Evolutionary conservation across 495 filamentous ascomycete species (phyloP).

Genomic region (Extremus antarcticus): DNA sequence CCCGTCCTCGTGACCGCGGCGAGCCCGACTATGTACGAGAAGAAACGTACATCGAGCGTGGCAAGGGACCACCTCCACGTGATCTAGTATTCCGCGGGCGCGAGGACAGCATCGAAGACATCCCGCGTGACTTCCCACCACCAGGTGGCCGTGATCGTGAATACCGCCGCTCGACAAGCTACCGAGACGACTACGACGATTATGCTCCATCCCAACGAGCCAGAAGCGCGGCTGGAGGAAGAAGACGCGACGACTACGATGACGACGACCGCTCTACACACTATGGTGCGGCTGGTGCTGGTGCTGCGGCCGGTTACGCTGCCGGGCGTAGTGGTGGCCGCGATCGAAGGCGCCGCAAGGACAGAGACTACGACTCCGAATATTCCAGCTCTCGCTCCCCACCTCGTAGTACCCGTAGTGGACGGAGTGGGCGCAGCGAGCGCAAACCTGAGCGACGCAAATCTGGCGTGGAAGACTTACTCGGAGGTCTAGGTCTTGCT

Average conservation of each 20-base stretch:
- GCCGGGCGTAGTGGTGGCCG: slow-evolving; percentile 14
- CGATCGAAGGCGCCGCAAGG: slow-evolving; percentile 17
- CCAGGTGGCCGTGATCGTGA: slow-evolving; percentile 22
- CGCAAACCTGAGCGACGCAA: slow-evolving; percentile 30
- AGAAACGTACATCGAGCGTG: slow-evolving; percentile 34
- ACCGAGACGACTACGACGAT: slow-evolving; percentile 21
- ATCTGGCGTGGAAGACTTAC: slow-evolving; percentile 29
- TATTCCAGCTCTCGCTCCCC: slow-evolving; percentile 23
- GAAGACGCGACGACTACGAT: slow-evolving; percentile 25
- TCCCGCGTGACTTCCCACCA: slow-evolving; percentile 34
- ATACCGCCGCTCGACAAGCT: slow-evolving; percentile 1
- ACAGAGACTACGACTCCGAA: slow-evolving; percentile 23
- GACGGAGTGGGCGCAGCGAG: slow-evolving; percentile 9
- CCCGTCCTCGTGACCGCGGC: slow-evolving; percentile 28
- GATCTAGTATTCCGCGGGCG: slow-evolving; percentile 33
- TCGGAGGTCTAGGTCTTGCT: slow-evolving; percentile 31
- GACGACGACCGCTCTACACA: slow-evolving; percentile 23
- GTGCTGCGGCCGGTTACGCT: slow-evolving; percentile 23
- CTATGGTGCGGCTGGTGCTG: slow-evolving; percentile 18
- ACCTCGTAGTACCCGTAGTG: slow-evolving; percentile 16
- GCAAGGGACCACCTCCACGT: slow-evolving; percentile 24
- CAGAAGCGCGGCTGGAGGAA: slow-evolving; percentile 22
- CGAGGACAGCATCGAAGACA: slow-evolving; percentile 36
- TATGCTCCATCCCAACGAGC: slow-evolving; percentile 26
- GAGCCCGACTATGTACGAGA: slow-evolving; percentile 34